Conservation (phyloP, 139 green algal species). For the Closterium sp. region DNA sequence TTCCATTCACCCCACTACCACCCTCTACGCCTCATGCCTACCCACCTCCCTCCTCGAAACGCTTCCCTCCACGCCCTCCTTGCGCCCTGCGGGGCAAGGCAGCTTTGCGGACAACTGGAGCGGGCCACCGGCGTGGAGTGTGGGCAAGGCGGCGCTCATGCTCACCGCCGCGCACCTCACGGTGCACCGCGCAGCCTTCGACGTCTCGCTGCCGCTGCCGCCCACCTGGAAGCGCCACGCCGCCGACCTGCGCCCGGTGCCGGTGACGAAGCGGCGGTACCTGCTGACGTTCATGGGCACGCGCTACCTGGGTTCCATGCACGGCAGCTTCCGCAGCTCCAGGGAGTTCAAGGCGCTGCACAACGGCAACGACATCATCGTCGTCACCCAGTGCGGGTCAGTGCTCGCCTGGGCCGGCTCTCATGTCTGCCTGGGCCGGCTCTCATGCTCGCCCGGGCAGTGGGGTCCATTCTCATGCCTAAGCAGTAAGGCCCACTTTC, state of each 20-base stretch:
- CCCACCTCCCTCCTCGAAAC: no score
- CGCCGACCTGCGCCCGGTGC: background rate
- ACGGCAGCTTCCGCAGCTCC: background rate
- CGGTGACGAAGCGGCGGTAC: background rate
- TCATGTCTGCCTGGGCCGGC: no score
- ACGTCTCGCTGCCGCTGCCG: background rate
- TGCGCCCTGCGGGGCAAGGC: background rate
- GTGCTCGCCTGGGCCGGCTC: background rate
- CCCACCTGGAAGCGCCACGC: background rate
- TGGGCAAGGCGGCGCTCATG: background rate
- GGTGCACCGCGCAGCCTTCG: background rate
- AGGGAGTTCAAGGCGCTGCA: background rate
- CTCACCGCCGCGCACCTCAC: background rate
- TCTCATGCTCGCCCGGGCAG: no score
- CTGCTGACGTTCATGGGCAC: background rate
- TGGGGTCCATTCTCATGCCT: no score
- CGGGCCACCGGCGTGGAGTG: background rate
- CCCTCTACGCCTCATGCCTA: no score
- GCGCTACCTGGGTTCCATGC: background rate
- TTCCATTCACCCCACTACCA: no score
- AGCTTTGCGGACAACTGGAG: background rate
- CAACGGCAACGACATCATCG: background rate
- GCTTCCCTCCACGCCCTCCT: no score
- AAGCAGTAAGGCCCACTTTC: no score
- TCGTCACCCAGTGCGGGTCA: background rate